A percentile compares a stretch with the other conserved stretches of the same genome.
These are phyloP conservation scores for Farysia itapuensis DNA, from an alignment of 1,284 basidiomycete species.

Conservation along the genomic window DNA sequence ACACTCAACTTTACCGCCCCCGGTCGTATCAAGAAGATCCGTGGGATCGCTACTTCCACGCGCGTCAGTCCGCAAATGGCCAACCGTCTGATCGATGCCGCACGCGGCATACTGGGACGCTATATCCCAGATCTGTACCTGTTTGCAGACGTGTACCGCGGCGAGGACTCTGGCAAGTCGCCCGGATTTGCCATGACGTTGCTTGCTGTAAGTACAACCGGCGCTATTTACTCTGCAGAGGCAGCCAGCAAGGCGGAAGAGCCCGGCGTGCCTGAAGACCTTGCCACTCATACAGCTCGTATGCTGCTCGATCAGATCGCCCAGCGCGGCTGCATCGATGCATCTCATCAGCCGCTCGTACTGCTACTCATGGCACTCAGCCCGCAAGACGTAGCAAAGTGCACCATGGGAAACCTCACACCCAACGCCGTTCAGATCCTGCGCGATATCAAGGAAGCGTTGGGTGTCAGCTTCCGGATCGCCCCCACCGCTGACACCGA, in stretches of 20 bases:
- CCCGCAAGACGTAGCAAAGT: conserved; percentile 90
- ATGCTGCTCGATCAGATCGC: conserved; percentile 77
- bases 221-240: conserved; percentile 84
- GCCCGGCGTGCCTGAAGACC: conserved; percentile 80
- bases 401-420: conserved; percentile 80
- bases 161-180: conserved; percentile 93
- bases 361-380: conserved; percentile 89
- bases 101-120: conserved; percentile 85
- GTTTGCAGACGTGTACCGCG: conserved; percentile 97
- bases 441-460: conserved; percentile 77
- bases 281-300: conserved; percentile 78
- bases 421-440: conserved; percentile 79
- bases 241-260: conserved; percentile 66
- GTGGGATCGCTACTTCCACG: conserved; percentile 75
- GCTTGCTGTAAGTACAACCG: conserved; percentile 87
- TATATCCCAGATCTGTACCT: conserved; percentile 98
- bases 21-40: conserved; percentile 88
- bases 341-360: conserved; percentile 83
- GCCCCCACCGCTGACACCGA: conserved; percentile 5
- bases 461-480: conserved; percentile 70
- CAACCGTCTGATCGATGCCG: conserved; percentile 93
- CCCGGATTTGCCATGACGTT: conserved; percentile 92
- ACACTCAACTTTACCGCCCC: conserved; percentile 81
- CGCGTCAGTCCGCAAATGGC: conserved; percentile 97
- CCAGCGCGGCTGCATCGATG: conserved; percentile 85